These are phyloP conservation scores for Erythrobasidium hasegawianum DNA, from an alignment of 1,284 basidiomycete species.

Conservation along the genomic window DNA sequence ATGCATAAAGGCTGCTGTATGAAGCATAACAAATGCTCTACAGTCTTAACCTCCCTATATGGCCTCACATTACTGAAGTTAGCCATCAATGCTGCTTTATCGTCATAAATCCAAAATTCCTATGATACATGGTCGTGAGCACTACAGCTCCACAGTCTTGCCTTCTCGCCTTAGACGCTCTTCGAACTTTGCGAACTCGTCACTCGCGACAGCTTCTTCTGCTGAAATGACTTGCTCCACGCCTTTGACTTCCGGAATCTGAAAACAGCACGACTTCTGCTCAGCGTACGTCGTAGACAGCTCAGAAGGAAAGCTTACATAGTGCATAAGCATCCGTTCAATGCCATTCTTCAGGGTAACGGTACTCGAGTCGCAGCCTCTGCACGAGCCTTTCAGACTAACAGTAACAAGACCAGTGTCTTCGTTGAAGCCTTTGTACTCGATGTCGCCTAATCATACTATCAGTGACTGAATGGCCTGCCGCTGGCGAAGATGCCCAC, in stretches of 20 bases:
- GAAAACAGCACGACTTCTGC: no score
- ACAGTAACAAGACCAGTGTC: conserved; percentile 60
- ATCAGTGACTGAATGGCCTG: conserved; percentile 63
- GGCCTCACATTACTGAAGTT: no score
- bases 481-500: conserved; percentile 45
- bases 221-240: conserved; percentile 91
- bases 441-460: conserved; percentile 54
- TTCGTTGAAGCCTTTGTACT: conserved; percentile 56
- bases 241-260: conserved; percentile 75
- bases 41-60: no score
- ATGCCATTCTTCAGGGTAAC: conserved; percentile 92
- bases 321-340: conserved; percentile 98
- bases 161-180: conserved; percentile 60
- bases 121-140: neutral
- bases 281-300: no score
- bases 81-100: no score
- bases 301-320: conserved; percentile 51
- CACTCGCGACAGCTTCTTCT: conserved; percentile 80
- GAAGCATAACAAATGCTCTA: no score
- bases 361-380: conserved; percentile 86
- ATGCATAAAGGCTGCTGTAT: no score
- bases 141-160: conserved; percentile 39
- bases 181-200: conserved; percentile 91
- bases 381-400: conserved; percentile 92
- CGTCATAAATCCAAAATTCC: no score